Conservation (phyloP, 2,329 filamentous ascomycete genomes). For the Diaporthe citri region DNA sequence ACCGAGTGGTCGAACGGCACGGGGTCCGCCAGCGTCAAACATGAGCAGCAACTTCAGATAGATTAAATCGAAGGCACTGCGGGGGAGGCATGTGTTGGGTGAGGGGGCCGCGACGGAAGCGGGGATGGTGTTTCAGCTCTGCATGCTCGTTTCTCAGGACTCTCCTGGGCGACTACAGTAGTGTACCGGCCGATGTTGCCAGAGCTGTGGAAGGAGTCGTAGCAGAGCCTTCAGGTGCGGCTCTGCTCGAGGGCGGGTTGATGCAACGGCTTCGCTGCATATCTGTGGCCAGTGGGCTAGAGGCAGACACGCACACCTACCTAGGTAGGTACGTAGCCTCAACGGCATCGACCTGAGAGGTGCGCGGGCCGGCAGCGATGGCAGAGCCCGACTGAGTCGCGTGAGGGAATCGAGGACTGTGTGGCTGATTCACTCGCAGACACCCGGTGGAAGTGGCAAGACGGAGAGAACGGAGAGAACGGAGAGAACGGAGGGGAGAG, state of each 20-base stretch:
- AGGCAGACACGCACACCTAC: not conserved
- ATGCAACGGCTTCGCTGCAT: not conserved
- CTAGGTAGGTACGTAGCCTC: not conserved
- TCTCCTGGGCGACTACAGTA: not conserved
- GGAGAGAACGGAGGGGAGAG: not conserved
- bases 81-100: slow-evolving; percentile 28
- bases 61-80: slow-evolving; percentile 12
- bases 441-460: not conserved
- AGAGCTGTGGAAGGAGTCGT: not conserved
- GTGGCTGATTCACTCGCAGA: not conserved
- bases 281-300: not conserved
- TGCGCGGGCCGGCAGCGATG: not conserved
- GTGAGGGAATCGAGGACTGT: not conserved
- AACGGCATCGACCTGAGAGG: not conserved
- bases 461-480: not conserved
- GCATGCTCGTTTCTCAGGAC: not conserved
- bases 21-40: slow-evolving; percentile 27
- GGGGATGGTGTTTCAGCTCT: slow-evolving; percentile 12
- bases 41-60: slow-evolving; percentile 14
- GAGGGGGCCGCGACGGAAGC: not conserved
- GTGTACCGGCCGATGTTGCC: not conserved
- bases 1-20: not conserved
- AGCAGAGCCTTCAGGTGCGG: slow-evolving; percentile 3
- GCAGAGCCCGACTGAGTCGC: slow-evolving; percentile 12
- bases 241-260: not conserved